These are phyloP conservation scores for Cotoneaster glaucophyllus DNA, from an alignment of 306 rosid genomes.

Conservation along the genomic window DNA sequence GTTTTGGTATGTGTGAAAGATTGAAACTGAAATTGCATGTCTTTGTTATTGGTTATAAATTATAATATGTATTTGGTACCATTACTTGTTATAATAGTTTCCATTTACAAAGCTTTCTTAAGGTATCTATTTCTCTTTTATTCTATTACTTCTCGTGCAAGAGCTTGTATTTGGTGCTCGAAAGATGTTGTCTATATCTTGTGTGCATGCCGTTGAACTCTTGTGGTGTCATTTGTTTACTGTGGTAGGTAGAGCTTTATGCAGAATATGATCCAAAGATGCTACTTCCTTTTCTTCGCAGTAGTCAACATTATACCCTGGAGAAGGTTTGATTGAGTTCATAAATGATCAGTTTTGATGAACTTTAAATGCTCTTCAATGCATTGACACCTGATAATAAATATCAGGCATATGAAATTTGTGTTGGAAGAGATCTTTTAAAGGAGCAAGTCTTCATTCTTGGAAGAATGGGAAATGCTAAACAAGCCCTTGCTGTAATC, in stretches of 20 bases:
- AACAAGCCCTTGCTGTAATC: constrained; percentile 77
- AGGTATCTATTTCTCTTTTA: background rate
- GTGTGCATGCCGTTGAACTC: constrained; percentile 6
- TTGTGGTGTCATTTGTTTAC: constrained; percentile 11
- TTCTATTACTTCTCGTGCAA: background rate
- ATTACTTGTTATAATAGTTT: background rate
- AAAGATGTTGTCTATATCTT: background rate
- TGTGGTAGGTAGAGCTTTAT: constrained; percentile 82
- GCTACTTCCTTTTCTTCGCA: constrained; percentile 89
- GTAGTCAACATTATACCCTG: constrained; percentile 91
- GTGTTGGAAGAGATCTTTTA: constrained; percentile 55
- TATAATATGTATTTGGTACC: background rate
- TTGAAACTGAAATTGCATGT: background rate
- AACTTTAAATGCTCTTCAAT: constrained; percentile 8
- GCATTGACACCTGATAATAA: constrained; percentile 17
- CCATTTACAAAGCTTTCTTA: background rate
- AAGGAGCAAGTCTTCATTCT: constrained; percentile 92
- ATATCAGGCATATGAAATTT: constrained; percentile 83
- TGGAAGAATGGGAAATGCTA: constrained; percentile 96
- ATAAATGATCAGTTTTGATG: constrained; percentile 16
- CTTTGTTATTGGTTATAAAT: background rate
- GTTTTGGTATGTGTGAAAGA: background rate
- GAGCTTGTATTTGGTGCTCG: background rate
- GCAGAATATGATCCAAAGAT: constrained; percentile 93
- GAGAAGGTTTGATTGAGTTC: constrained; percentile 65